These are phyloP conservation scores for Trifolium pratense DNA, from an alignment of 306 rosid species.

Conservation along the genomic window DNA sequence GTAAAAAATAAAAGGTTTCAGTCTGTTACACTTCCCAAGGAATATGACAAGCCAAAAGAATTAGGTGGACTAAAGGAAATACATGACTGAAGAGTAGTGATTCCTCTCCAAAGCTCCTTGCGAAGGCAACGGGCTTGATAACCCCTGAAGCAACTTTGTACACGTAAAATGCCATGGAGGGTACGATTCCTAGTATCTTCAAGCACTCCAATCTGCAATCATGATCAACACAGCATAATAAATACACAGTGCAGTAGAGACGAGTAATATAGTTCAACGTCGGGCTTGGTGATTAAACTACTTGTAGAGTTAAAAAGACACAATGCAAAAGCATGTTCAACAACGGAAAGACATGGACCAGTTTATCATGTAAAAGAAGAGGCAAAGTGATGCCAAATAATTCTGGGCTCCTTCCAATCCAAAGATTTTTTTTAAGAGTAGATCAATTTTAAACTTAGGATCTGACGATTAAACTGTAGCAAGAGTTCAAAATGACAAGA, in stretches of 20 bases:
- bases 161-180: slow-evolving; percentile 84
- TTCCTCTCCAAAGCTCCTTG: slow-evolving; percentile 73
- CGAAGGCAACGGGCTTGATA: slow-evolving; percentile 74
- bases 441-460: neutral
- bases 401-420: neutral
- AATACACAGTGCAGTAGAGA: slow-evolving; percentile 19
- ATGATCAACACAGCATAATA: slow-evolving; percentile 4
- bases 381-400: slow-evolving; percentile 22
- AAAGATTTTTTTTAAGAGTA: neutral
- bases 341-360: slow-evolving; percentile 10
- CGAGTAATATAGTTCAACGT: slow-evolving; percentile 24
- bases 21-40: slow-evolving; percentile 35
- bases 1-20: slow-evolving; percentile 19
- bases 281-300: slow-evolving; percentile 31
- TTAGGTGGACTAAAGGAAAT: slow-evolving; percentile 40
- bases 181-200: slow-evolving; percentile 98
- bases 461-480: slow-evolving; percentile 19
- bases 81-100: slow-evolving; percentile 87
- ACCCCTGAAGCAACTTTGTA: slow-evolving; percentile 98
- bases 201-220: slow-evolving; percentile 88
- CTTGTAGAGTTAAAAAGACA: slow-evolving; percentile 27
- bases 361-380: slow-evolving; percentile 17
- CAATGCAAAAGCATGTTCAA: slow-evolving; percentile 6
- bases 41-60: slow-evolving; percentile 43
- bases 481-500: neutral